A percentile compares a stretch with the other conserved stretches of the same genome.
These are phyloP conservation scores for Calendula officinalis DNA, from an alignment of 129 eudicot genomes.

Conservation along the genomic window DNA sequence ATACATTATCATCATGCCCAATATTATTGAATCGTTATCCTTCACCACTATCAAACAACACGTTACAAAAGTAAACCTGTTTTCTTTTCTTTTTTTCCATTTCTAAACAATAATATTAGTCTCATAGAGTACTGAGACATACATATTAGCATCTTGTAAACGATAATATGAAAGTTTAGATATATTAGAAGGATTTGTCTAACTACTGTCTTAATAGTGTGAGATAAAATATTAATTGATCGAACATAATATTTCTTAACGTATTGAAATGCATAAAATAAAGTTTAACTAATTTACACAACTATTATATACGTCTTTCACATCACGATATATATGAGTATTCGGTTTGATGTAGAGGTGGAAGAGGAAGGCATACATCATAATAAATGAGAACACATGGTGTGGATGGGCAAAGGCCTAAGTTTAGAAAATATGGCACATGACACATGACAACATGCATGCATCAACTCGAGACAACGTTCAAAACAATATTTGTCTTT, in stretches of 20 bases:
- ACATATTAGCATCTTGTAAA: no score
- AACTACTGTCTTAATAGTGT: no score
- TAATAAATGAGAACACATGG: conserved; percentile 39
- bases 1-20: no score
- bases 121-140: not conserved
- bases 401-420: conserved; percentile 37
- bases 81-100: no score
- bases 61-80: not conserved
- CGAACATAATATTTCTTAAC: no score
- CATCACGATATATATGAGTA: not conserved
- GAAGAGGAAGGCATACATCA: conserved; percentile 30
- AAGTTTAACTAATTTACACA: no score
- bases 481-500: conserved; percentile 37
- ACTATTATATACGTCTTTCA: no score
- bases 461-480: conserved; percentile 33
- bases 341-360: conserved; percentile 12
- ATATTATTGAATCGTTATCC: not conserved
- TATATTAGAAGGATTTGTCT: no score
- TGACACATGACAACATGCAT: conserved; percentile 44
- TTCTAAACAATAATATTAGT: not conserved
- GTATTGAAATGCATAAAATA: no score
- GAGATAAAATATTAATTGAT: no score
- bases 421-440: conserved; percentile 39
- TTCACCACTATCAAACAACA: not conserved
- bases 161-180: no score